These are phyloP conservation scores for Aspergillus ruber DNA, from an alignment of 2,329 filamentous ascomycete species.

Conservation along the genomic window DNA sequence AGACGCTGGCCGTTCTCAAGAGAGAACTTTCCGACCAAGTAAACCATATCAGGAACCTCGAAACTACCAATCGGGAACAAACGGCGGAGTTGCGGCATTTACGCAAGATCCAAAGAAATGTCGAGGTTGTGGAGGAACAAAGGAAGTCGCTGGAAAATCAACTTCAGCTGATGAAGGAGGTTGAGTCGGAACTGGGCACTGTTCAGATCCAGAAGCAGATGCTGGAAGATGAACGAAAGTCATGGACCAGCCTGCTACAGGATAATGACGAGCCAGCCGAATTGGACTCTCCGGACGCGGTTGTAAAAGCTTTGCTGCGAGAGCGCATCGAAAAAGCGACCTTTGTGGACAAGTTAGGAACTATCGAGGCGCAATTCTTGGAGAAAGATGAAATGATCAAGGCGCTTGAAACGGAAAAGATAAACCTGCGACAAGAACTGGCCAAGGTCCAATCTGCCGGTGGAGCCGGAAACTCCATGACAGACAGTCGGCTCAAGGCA, in stretches of 20 bases:
- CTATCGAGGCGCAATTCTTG: slow-evolving; percentile 67
- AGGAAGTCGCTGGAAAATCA: slow-evolving; percentile 76
- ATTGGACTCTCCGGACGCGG: slow-evolving; percentile 80
- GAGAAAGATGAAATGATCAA: slow-evolving; percentile 72
- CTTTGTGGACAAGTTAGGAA: slow-evolving; percentile 73
- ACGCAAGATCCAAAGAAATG: slow-evolving; percentile 74
- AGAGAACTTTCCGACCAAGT: slow-evolving; percentile 87
- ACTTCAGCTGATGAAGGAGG: slow-evolving; percentile 64
- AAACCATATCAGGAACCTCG: slow-evolving; percentile 77
- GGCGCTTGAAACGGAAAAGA: slow-evolving; percentile 63
- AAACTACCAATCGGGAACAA: slow-evolving; percentile 74
- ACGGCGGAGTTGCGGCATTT: slow-evolving; percentile 71
- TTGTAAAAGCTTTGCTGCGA: slow-evolving; percentile 76
- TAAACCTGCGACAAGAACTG: slow-evolving; percentile 58
- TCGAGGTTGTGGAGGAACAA: slow-evolving; percentile 92
- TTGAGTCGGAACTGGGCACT: slow-evolving; percentile 73
- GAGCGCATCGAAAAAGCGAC: slow-evolving; percentile 74
- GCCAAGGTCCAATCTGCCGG: slow-evolving; percentile 58
- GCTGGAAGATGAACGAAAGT: slow-evolving; percentile 77
- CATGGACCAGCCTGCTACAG: slow-evolving; percentile 82
- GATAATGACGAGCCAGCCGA: slow-evolving; percentile 59
- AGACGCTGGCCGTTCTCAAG: slow-evolving; percentile 78
- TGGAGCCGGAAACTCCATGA: slow-evolving; percentile 36
- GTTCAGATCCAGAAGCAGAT: slow-evolving; percentile 75
- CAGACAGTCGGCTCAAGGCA: slow-evolving; percentile 61